Percentiles rank a stretch among this genome's conserved stretches.
phyloP scores from a whole-genome alignment of 345 rosid species.

The Salix brachista region DNA sequence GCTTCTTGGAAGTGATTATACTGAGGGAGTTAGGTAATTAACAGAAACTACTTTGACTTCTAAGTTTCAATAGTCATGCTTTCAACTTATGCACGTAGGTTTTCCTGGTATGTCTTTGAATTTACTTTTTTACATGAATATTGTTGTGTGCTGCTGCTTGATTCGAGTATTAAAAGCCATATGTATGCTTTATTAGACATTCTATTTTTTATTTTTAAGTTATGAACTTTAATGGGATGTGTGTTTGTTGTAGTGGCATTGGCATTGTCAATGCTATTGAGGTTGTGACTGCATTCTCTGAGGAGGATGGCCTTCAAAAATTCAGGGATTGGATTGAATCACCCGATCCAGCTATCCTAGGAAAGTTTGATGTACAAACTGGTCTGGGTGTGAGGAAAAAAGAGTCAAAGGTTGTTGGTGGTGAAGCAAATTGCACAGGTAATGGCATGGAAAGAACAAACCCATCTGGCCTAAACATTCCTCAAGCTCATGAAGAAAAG shows the following conservation, averaged over 20 bases:
- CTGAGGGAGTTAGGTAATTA: slow-evolving; percentile 89
- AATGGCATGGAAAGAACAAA: slow-evolving; percentile 18
- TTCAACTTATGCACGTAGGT: not conserved
- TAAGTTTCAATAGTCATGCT: not conserved
- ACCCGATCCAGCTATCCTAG: slow-evolving; percentile 89
- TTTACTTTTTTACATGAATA: not conserved
- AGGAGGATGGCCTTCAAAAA: slow-evolving; percentile 81
- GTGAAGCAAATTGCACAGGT: slow-evolving; percentile 19
- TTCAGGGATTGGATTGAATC: slow-evolving; percentile 96
- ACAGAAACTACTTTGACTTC: not conserved
- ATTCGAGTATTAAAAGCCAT: not conserved
- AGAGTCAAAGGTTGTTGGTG: slow-evolving; percentile 35
- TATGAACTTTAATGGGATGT: slow-evolving; percentile 17
- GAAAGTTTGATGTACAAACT: slow-evolving; percentile 39
- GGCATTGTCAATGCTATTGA: slow-evolving; percentile 98
- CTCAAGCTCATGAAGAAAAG: slow-evolving; percentile 26
- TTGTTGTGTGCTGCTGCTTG: not conserved
- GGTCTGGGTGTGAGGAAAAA: slow-evolving; percentile 39
- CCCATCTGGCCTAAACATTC: slow-evolving; percentile 25
- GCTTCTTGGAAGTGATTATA: slow-evolving; percentile 98
- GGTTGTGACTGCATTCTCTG: slow-evolving; percentile 89
- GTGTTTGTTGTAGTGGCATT: slow-evolving; percentile 68
- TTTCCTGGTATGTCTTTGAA: not conserved
- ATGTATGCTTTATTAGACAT: slow-evolving; percentile 1
- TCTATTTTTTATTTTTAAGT: slow-evolving; percentile 8